Percentiles rank a stretch among this genome's conserved stretches.
Evolutionary conservation across 176 grass and related monocot species (phyloP).

Genomic region (Areca catechu): DNA sequence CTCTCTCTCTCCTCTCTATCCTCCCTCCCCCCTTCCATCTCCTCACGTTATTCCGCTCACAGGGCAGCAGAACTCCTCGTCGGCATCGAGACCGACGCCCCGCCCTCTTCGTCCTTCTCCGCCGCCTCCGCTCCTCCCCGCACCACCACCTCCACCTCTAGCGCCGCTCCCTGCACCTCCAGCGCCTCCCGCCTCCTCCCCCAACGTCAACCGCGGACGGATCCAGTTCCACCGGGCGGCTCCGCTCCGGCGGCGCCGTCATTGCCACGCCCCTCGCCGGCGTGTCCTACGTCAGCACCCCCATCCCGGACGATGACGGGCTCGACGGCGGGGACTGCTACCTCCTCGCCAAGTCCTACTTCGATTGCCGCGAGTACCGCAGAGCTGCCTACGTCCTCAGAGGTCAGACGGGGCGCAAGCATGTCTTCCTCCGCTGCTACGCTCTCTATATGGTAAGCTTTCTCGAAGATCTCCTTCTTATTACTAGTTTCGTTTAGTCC

Average conservation of each 20-base stretch:
- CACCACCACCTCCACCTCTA: slow-evolving; percentile 5
- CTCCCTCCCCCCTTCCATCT: background rate
- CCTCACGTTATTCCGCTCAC: background rate
- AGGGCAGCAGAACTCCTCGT: slow-evolving; percentile 87
- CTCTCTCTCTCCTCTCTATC: slow-evolving; percentile 25
- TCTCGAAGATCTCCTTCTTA: background rate
- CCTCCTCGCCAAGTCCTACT: slow-evolving; percentile 92
- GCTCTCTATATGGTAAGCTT: slow-evolving; percentile 38
- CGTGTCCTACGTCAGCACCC: slow-evolving; percentile 86
- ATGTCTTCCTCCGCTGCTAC: slow-evolving; percentile 87
- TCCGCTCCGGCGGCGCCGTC: slow-evolving; percentile 22
- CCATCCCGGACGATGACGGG: slow-evolving; percentile 71
- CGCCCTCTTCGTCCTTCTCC: slow-evolving; percentile 21
- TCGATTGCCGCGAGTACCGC: slow-evolving; percentile 90
- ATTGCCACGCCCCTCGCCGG: slow-evolving; percentile 54
- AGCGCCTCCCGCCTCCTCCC: slow-evolving; percentile 16
- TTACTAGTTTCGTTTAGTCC: background rate
- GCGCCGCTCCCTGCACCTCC: slow-evolving; percentile 25
- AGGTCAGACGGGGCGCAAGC: slow-evolving; percentile 48
- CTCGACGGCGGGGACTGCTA: slow-evolving; percentile 44
- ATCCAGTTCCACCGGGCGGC: slow-evolving; percentile 57
- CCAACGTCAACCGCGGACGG: slow-evolving; percentile 31
- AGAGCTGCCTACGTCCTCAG: slow-evolving; percentile 59
- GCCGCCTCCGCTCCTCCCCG: slow-evolving; percentile 22
- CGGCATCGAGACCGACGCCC: slow-evolving; percentile 52